Evolutionary conservation across 2,329 filamentous ascomycete genomes (phyloP).

Genomic region (Atkinsonella texensis): DNA sequence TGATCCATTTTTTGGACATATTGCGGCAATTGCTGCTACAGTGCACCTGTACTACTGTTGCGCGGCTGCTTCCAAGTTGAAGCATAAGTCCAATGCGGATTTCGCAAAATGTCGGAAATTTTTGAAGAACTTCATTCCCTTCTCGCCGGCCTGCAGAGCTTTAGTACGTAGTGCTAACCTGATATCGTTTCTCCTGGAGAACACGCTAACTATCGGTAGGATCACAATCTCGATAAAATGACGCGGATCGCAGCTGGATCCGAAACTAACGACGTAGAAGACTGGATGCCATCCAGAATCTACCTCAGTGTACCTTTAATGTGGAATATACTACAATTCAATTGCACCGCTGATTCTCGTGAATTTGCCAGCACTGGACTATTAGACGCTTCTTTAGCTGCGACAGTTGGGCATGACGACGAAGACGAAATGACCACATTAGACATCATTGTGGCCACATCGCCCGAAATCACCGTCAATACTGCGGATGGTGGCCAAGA

Average conservation of each 20-base stretch:
- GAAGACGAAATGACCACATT: slow-evolving; percentile 26
- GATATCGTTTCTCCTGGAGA: background rate
- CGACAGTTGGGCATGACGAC: slow-evolving; percentile 18
- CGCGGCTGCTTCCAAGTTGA: slow-evolving; percentile 33
- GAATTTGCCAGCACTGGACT: slow-evolving; percentile 25
- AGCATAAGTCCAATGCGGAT: slow-evolving; percentile 39
- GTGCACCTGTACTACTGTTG: slow-evolving; percentile 43
- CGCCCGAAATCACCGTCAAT: slow-evolving; percentile 38
- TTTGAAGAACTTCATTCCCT: slow-evolving; percentile 33
- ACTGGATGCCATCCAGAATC: slow-evolving; percentile 41
- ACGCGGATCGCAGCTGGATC: slow-evolving; percentile 36
- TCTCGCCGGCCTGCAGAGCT: slow-evolving; percentile 31
- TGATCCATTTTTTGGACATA: slow-evolving; percentile 40
- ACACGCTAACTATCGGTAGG: slow-evolving; percentile 20
- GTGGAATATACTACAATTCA: slow-evolving; percentile 40
- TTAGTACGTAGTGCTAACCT: slow-evolving; percentile 24
- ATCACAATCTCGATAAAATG: slow-evolving; percentile 35
- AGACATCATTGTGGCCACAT: slow-evolving; percentile 38
- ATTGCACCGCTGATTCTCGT: slow-evolving; percentile 25
- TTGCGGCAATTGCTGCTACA: slow-evolving; percentile 38
- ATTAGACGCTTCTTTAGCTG: slow-evolving; percentile 29
- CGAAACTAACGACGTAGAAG: slow-evolving; percentile 33
- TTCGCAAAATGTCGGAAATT: slow-evolving; percentile 39
- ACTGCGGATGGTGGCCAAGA: slow-evolving; percentile 39
- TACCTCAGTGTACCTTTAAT: slow-evolving; percentile 39